A percentile compares a stretch with the other conserved stretches of the same genome.
Evolutionary conservation across 805 yeast genomes (phyloP).

Genomic region (Metschnikowia santaceciliae): DNA sequence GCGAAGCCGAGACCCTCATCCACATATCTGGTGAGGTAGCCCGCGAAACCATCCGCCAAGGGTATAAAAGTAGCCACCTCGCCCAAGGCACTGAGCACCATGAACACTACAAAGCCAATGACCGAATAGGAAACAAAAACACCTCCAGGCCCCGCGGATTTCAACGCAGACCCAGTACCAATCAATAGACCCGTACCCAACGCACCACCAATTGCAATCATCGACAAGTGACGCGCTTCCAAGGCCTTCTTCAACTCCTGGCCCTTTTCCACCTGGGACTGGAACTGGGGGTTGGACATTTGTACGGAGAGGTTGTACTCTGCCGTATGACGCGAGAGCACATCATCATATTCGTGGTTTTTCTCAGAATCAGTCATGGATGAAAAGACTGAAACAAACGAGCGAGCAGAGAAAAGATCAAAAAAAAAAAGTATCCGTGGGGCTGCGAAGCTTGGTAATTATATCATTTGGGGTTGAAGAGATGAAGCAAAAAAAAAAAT

Average conservation of each 20-base stretch:
- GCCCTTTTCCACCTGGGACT: conserved; percentile 37
- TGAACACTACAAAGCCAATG: conserved; percentile 68
- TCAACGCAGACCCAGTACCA: conserved; percentile 69
- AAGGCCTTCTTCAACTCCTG: conserved; percentile 37
- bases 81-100: conserved; percentile 50
- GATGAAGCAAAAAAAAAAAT: too few species aligned
- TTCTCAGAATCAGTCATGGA: conserved; percentile 17
- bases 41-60: conserved; percentile 60
- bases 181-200: conserved; percentile 77
- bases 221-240: conserved; percentile 54
- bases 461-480: neutral
- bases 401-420: neutral
- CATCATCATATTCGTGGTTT: conserved; percentile 26
- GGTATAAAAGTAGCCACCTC: conserved; percentile 69
- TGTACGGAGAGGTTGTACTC: conserved; percentile 47
- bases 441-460: neutral
- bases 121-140: conserved; percentile 61
- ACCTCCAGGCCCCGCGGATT: conserved; percentile 68
- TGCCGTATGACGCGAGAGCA: conserved; percentile 40
- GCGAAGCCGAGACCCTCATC: conserved; percentile 68
- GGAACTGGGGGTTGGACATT: conserved; percentile 39
- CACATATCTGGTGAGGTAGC: conserved; percentile 59
- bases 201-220: conserved; percentile 83
- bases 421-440: neutral
- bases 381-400: neutral